A percentile compares a stretch with the other conserved stretches of the same genome.
phyloP scores from a whole-genome alignment of 257 asterid species.

The Henckelia pumila region DNA sequence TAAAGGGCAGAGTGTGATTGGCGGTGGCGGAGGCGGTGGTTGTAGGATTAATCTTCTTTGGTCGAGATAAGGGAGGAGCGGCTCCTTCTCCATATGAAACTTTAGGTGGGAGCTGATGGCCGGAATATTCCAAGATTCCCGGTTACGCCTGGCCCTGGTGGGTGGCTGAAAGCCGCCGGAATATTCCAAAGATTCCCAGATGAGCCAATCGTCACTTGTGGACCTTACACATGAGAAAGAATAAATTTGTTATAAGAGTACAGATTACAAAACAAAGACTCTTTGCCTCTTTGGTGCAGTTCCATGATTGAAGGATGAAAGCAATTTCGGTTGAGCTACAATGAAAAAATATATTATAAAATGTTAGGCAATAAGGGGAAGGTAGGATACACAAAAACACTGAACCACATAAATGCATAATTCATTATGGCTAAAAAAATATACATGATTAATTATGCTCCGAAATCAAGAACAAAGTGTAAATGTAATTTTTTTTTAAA shows the following conservation, averaged over 20 bases:
- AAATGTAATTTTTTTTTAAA: too few relatives aligned
- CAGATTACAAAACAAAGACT: not conserved
- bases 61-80: conserved; percentile 27
- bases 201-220: not conserved
- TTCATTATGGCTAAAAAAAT: too few relatives aligned
- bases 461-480: too few relatives aligned
- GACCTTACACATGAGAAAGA: not conserved
- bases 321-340: not conserved
- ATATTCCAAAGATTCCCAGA: not conserved
- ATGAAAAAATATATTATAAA: too few relatives aligned
- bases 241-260: too few relatives aligned
- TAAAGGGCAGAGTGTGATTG: conserved; percentile 24
- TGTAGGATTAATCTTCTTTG: conserved; percentile 12
- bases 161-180: not conserved
- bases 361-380: not conserved
- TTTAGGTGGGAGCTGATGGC: not conserved
- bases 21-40: conserved; percentile 16
- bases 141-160: not conserved
- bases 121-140: not conserved
- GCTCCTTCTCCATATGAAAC: conserved; percentile 26
- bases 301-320: not conserved
- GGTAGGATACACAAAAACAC: not conserved
- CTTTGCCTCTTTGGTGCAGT: not conserved
- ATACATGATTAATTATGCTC: too few relatives aligned
- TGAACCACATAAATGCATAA: too few relatives aligned